Evolutionary conservation across 306 rosid species (phyloP).

Genomic region (Lablab purpureus): DNA sequence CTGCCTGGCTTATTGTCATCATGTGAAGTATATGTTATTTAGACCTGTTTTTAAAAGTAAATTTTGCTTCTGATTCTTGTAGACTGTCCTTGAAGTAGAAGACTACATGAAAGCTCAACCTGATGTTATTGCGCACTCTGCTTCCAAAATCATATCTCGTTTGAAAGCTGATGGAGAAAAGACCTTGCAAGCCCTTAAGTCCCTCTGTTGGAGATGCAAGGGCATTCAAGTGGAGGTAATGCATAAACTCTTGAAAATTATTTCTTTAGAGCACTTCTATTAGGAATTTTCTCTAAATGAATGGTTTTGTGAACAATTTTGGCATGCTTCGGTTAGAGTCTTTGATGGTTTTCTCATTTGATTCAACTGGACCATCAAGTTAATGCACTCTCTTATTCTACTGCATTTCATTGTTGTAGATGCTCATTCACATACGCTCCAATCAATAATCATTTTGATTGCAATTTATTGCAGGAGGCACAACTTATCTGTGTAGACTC

Average conservation of each 20-base stretch:
- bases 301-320: constrained; percentile 10
- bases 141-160: constrained; percentile 85
- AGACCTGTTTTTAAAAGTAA: constrained; percentile 23
- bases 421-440: constrained; percentile 21
- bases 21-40: constrained; percentile 27
- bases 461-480: constrained; percentile 76
- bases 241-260: constrained; percentile 21
- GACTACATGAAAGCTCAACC: constrained; percentile 85
- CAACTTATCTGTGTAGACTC: constrained; percentile 77
- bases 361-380: neutral
- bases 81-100: constrained; percentile 84
- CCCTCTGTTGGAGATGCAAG: constrained; percentile 90
- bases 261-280: constrained; percentile 22
- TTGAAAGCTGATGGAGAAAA: constrained; percentile 88
- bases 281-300: constrained; percentile 15
- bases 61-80: constrained; percentile 48
- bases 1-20: neutral
- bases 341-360: constrained; percentile 11
- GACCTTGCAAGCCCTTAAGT: constrained; percentile 82
- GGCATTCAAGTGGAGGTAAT: constrained; percentile 95
- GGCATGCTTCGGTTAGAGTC: constrained; percentile 33
- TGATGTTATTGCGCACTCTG: constrained; percentile 89
- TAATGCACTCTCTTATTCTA: constrained; percentile 26
- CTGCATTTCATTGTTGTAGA: neutral
- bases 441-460: constrained; percentile 32